These are phyloP conservation scores for Cnidoscolus chayamansa DNA, from an alignment of 441 rosid species.

Conservation along the genomic window DNA sequence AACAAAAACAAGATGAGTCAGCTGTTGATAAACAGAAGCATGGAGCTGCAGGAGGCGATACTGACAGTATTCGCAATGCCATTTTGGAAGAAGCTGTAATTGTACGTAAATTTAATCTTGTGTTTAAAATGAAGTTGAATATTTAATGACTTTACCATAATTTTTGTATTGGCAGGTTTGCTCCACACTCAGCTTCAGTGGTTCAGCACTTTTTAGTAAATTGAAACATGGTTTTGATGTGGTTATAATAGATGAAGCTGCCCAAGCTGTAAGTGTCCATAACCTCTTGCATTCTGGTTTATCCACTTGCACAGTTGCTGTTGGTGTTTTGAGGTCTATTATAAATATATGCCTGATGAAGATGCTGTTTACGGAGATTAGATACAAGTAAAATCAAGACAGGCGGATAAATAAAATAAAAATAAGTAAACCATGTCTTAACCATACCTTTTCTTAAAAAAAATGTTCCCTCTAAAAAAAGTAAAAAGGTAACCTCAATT, in stretches of 20 bases:
- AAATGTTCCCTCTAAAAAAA: neutral
- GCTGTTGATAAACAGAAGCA: conserved; percentile 68
- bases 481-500: neutral
- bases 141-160: conserved; percentile 13
- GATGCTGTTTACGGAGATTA: conserved; percentile 3
- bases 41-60: conserved; percentile 62
- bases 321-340: neutral
- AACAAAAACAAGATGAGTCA: conserved; percentile 56
- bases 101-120: conserved; percentile 42
- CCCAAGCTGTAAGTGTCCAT: conserved; percentile 79
- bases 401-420: neutral
- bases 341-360: neutral
- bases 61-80: conserved; percentile 68
- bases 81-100: conserved; percentile 85
- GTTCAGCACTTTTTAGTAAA: conserved; percentile 69
- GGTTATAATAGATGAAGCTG: conserved; percentile 96
- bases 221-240: conserved; percentile 77
- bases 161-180: conserved; percentile 57
- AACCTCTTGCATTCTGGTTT: conserved; percentile 13
- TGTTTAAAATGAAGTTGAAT: conserved; percentile 17
- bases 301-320: neutral
- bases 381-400: neutral
- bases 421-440: neutral
- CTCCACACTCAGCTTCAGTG: conserved; percentile 94
- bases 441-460: neutral